Base-by-base conservation (phyloP, 805 yeast genomes). In the Wickerhamiella siamensis region DNA sequence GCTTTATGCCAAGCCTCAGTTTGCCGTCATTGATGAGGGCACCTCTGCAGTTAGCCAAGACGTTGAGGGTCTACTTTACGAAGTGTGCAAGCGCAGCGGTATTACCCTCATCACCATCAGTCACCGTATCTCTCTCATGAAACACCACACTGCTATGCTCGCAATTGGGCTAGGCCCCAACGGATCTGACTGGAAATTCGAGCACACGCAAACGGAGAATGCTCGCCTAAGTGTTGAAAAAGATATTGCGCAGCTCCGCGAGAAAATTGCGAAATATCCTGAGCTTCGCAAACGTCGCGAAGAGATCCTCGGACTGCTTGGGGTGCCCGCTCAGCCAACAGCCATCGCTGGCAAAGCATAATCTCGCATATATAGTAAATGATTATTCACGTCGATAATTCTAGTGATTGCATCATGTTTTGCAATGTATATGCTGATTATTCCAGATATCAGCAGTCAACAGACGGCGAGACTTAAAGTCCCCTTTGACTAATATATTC, bases 31-130 rank as follows among this genome's bases (percentile, higher is more conserved):
- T 47, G 96, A 86, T 61, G 96, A 86, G 61, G 82, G 93, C n/a
- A 86, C 96, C 3, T 83, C 84, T 56, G 95, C 96, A 1, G 86
- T 86, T 10, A 75, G 84, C 40, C 79, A 79, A 36, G 96, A 86
- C 59, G 83, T 81, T 59, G 96, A 86, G 59, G 95, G 87, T 48
- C 74, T 77, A 44, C 65, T 86, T 40, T 86, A 84, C 61, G 93
- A 83, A 54, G 58, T 78, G 48, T 67, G 86, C 60, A 80, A 75
- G 53, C 66, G 63, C 43, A 76, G 77, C 53, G 71, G 74, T 35
- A 79, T 83, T 58, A 80, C 93, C 1, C 74, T 82, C 48, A 74
- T 86, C 43, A 83, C 95, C 1, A 72, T 86, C 45, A 73, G 83
- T 21, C 95, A 86, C 58, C 71, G 95, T 38, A 88, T 93, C 24